phyloP scores from a whole-genome alignment of 495 filamentous ascomycete genomes.

The Tuber calosporum region DNA sequence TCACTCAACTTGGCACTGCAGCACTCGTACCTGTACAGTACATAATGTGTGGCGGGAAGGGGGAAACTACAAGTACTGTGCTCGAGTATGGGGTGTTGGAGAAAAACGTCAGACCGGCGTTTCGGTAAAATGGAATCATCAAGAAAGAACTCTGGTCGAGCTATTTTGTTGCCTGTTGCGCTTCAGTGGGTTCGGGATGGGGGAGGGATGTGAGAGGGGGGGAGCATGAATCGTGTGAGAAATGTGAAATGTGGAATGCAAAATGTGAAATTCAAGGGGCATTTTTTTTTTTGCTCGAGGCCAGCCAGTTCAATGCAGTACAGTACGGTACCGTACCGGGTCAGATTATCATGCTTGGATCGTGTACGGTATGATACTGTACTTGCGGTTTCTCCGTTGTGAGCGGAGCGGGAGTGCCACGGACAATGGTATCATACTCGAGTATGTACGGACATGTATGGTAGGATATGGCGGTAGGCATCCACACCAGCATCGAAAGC shows the following conservation, averaged over 20 bases:
- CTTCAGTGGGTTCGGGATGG: not conserved
- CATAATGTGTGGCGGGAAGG: not conserved
- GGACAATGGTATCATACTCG: not conserved
- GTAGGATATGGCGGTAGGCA: too few species aligned
- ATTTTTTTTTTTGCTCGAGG: too few species aligned
- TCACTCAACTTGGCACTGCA: not conserved
- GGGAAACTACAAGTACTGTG: too few species aligned
- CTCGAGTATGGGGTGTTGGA: not conserved
- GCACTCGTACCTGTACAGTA: not conserved
- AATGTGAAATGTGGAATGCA: not conserved
- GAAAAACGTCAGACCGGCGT: not conserved
- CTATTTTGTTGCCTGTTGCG: not conserved
- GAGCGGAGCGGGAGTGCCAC: not conserved
- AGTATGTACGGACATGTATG: too few species aligned
- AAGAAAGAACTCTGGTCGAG: not conserved
- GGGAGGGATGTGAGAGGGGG: not conserved
- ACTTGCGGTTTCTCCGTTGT: not conserved
- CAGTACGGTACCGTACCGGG: not conserved
- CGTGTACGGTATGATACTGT: too few species aligned
- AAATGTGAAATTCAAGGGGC: not conserved
- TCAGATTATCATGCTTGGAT: not conserved
- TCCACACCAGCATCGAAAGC: too few species aligned
- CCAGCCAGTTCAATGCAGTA: too few species aligned
- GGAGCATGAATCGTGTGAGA: too few species aligned
- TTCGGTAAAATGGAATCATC: not conserved